A percentile compares a stretch with the other conserved stretches of the same genome.
Conservation (phyloP, 2,329 filamentous ascomycete species). For the Colletotrichum shisoi region DNA sequence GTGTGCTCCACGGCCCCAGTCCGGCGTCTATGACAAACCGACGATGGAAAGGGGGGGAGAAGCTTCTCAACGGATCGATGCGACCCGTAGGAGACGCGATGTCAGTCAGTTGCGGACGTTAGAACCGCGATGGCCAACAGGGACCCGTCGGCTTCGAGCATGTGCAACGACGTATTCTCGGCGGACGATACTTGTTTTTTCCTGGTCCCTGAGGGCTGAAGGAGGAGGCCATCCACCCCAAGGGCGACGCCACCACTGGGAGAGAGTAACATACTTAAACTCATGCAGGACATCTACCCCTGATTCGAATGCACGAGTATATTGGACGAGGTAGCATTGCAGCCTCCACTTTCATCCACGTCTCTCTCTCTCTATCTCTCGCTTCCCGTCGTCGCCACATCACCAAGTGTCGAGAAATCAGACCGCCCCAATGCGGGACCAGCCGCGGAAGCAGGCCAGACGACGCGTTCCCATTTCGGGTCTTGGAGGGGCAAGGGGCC, state of each 20-base stretch:
- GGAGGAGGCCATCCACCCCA: neutral
- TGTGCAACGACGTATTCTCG: neutral
- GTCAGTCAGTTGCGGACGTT: constrained; percentile 22
- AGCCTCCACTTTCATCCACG: constrained; percentile 12
- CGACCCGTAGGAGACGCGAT: constrained; percentile 1
- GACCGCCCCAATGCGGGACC: constrained; percentile 14
- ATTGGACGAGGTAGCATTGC: constrained; percentile 35
- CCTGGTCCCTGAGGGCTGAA: neutral
- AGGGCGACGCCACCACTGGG: constrained; percentile 11
- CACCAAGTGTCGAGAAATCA: neutral
- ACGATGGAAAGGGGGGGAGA: neutral
- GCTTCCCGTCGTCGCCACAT: neutral
- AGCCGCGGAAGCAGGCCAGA: constrained; percentile 14
- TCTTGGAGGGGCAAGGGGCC: neutral
- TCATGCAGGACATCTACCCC: constrained; percentile 32
- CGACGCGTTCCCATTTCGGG: neutral
- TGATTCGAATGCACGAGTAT: constrained; percentile 26
- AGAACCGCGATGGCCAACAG: constrained; percentile 7
- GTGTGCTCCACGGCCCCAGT: constrained; percentile 17
- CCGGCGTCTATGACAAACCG: neutral
- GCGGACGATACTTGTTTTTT: neutral
- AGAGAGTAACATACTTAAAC: constrained; percentile 10
- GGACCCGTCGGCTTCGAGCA: constrained; percentile 28
- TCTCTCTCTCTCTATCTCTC: neutral
- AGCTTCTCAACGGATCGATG: constrained; percentile 19